Conservation (phyloP, 495 filamentous ascomycete genomes). For the Penicillium turbatum region DNA sequence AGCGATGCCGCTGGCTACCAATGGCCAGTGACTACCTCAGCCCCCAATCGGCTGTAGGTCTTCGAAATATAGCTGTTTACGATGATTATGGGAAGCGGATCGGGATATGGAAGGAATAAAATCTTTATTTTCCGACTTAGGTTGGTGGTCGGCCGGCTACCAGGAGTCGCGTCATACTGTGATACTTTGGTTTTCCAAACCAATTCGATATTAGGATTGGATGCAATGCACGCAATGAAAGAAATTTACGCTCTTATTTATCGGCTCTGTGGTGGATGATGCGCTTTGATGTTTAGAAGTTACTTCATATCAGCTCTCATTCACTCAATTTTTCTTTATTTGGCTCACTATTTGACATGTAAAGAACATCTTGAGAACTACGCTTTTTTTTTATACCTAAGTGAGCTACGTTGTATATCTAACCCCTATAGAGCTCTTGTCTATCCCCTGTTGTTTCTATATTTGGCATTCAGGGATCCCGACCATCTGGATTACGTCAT, state of each 20-base stretch:
- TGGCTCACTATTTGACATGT: not conserved
- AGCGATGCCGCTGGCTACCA: conserved; percentile 95
- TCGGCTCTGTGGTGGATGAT: not conserved
- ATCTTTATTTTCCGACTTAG: conserved; percentile 23
- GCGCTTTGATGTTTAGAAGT: not conserved
- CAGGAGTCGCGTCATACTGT: conserved; percentile 15
- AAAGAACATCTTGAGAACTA: no score
- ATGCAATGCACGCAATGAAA: conserved; percentile 20
- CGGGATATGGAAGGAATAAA: conserved; percentile 24
- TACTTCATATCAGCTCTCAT: not conserved
- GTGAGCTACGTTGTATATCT: no score
- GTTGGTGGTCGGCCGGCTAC: conserved; percentile 11
- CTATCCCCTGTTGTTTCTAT: conserved; percentile 6
- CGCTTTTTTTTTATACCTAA: no score
- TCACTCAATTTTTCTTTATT: not conserved
- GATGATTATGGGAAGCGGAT: conserved; percentile 21
- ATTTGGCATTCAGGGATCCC: not conserved
- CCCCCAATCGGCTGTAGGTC: conserved; percentile 66
- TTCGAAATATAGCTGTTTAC: conserved; percentile 19
- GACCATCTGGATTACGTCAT: not conserved
- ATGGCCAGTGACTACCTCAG: conserved; percentile 68
- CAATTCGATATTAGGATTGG: conserved; percentile 9
- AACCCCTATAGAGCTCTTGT: not conserved
- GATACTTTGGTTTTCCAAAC: conserved; percentile 8
- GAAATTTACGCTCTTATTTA: conserved; percentile 6